Percentiles rank a stretch among this genome's conserved stretches.
Conservation (phyloP, 2,329 filamentous ascomycete species). For the Periconia macrospinosa region DNA sequence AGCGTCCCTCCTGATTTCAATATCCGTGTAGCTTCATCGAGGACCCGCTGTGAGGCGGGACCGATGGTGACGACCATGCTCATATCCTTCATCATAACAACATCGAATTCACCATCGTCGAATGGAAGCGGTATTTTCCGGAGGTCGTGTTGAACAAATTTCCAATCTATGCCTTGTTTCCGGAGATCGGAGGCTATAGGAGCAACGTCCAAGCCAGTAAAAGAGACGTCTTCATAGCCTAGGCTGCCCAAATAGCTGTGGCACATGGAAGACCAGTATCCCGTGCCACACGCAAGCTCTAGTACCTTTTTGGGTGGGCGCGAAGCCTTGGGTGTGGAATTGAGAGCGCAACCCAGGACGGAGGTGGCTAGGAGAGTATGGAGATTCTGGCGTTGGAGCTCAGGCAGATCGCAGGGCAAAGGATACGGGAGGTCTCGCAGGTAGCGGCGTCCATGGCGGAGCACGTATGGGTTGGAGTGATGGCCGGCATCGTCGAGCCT, state of each 20-base stretch:
- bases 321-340: constrained; percentile 66
- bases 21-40: constrained; percentile 76
- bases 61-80: constrained; percentile 66
- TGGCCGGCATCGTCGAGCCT: constrained; percentile 24
- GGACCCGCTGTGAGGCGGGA: constrained; percentile 55
- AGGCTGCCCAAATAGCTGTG: constrained; percentile 74
- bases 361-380: constrained; percentile 80
- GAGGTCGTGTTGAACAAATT: constrained; percentile 85
- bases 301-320: constrained; percentile 76
- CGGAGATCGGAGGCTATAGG: constrained; percentile 67
- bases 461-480: constrained; percentile 56
- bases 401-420: constrained; percentile 83
- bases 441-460: constrained; percentile 80
- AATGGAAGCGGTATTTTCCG: constrained; percentile 77
- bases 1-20: constrained; percentile 76
- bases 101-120: constrained; percentile 76
- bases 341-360: constrained; percentile 79
- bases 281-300: constrained; percentile 85
- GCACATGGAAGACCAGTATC: constrained; percentile 87
- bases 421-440: constrained; percentile 80
- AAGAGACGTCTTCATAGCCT: constrained; percentile 71
- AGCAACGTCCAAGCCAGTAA: constrained; percentile 81
- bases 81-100: constrained; percentile 86
- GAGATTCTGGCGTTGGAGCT: constrained; percentile 84
- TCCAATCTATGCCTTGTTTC: constrained; percentile 81